phyloP scores from a whole-genome alignment of 208 protist genomes.

The Acanthamoeba polyphaga region DNA sequence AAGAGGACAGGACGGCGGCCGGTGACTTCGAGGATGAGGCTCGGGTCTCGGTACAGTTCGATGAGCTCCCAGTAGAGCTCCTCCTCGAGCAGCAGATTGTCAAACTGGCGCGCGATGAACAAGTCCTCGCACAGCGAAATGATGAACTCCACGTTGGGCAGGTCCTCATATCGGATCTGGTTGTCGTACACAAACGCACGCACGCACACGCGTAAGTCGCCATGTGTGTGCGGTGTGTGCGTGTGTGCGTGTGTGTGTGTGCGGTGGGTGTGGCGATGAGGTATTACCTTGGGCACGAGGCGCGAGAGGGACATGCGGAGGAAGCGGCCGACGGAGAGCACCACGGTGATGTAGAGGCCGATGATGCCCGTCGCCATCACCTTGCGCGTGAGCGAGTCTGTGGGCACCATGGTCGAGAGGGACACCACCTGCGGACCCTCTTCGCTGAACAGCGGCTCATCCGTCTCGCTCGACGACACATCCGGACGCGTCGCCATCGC shows the following conservation, averaged over 20 bases:
- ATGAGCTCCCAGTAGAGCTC: slow-evolving; percentile 84
- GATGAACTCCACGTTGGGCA: slow-evolving; percentile 51
- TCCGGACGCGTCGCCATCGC: not conserved
- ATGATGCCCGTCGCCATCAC: slow-evolving; percentile 76
- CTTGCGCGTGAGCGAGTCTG: slow-evolving; percentile 30
- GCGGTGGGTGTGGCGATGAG: too few species aligned
- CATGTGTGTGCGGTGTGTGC: too few species aligned
- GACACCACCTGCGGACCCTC: slow-evolving; percentile 33
- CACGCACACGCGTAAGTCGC: too few species aligned
- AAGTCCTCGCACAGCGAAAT: slow-evolving; percentile 77
- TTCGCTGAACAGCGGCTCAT: slow-evolving; percentile 8
- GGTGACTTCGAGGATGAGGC: slow-evolving; percentile 46
- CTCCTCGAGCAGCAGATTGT: slow-evolving; percentile 81
- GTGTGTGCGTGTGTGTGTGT: too few species aligned
- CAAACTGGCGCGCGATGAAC: slow-evolving; percentile 81
- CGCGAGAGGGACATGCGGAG: slow-evolving; percentile 80
- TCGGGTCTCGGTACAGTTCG: slow-evolving; percentile 81
- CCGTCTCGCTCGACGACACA: not conserved
- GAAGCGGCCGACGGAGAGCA: slow-evolving; percentile 83
- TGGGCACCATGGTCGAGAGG: slow-evolving; percentile 45
- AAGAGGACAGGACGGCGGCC: slow-evolving; percentile 41
- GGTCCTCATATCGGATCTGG: slow-evolving; percentile 35
- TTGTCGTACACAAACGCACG: not conserved
- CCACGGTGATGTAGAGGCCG: slow-evolving; percentile 82
- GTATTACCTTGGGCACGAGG: slow-evolving; percentile 38